These are phyloP conservation scores for Sclerotinia spermophila DNA, from an alignment of 2,329 filamentous ascomycete species.

Conservation along the genomic window DNA sequence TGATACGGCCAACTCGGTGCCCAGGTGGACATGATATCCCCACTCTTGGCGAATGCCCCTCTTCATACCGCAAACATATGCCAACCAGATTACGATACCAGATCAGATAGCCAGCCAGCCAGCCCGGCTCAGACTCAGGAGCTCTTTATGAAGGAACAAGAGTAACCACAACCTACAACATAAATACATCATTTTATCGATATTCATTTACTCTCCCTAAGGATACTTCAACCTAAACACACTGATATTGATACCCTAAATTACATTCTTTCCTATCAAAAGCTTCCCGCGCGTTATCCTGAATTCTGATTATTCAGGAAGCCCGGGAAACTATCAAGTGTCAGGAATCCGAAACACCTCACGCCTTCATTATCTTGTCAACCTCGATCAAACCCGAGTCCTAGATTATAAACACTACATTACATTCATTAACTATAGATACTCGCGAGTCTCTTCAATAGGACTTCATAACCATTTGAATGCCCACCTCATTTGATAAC, in stretches of 20 bases:
- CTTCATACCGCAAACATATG: constrained; percentile 14
- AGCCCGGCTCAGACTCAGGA: constrained; percentile 16
- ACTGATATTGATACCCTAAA: not conserved
- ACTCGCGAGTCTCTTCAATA: not conserved
- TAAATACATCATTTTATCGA: constrained; percentile 8
- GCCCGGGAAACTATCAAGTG: constrained; percentile 23
- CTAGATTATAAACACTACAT: constrained; percentile 12
- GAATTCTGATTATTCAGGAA: constrained; percentile 30
- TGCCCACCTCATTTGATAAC: constrained; percentile 39
- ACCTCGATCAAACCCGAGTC: constrained; percentile 15
- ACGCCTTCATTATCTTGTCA: constrained; percentile 18
- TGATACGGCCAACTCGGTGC: not conserved
- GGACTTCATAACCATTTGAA: constrained; percentile 33
- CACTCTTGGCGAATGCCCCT: constrained; percentile 15
- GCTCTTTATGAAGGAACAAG: constrained; percentile 11
- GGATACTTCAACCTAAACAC: not conserved
- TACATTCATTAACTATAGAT: not conserved
- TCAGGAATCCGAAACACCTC: constrained; percentile 12
- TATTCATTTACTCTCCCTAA: not conserved
- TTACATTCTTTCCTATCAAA: constrained; percentile 1
- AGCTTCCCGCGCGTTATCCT: constrained; percentile 29
- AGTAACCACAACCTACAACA: constrained; percentile 16
- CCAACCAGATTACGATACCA: not conserved
- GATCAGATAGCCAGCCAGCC: not conserved
- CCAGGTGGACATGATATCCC: constrained; percentile 12